phyloP scores from a whole-genome alignment of 306 rosid genomes.

The Inga leiocalycina region DNA sequence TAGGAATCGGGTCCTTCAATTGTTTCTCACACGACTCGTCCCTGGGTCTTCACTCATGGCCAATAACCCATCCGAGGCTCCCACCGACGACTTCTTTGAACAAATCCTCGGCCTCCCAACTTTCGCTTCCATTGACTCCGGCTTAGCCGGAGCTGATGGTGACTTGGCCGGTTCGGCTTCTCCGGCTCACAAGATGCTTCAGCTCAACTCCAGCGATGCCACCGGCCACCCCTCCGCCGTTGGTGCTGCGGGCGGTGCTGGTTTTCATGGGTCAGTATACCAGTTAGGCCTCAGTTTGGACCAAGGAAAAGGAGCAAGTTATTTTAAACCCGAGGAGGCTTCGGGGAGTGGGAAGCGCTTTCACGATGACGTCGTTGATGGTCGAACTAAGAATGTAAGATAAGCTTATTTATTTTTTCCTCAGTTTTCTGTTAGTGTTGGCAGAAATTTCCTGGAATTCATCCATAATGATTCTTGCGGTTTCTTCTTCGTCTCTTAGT shows the following conservation, averaged over 20 bases:
- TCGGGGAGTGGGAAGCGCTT: constrained; percentile 85
- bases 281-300: constrained; percentile 90
- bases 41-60: constrained; percentile 61
- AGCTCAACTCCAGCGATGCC: constrained; percentile 74
- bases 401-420: not conserved
- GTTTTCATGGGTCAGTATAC: constrained; percentile 68
- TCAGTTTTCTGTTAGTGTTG: not conserved
- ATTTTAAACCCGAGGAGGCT: constrained; percentile 80
- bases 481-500: not conserved
- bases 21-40: constrained; percentile 22
- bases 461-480: constrained; percentile 1
- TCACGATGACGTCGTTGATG: constrained; percentile 69
- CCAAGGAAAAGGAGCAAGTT: constrained; percentile 71
- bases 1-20: constrained; percentile 34
- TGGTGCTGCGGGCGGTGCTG: constrained; percentile 41
- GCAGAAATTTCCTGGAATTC: not conserved
- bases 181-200: constrained; percentile 73
- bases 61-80: constrained; percentile 71
- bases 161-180: constrained; percentile 41
- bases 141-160: constrained; percentile 53
- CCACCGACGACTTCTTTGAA: constrained; percentile 86
- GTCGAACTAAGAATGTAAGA: constrained; percentile 78
- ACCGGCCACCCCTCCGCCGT: constrained; percentile 48
- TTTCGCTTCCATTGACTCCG: constrained; percentile 65
- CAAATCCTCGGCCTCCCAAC: constrained; percentile 81